Conservation (phyloP, 2,329 filamentous ascomycete genomes). For the Beauveria sp. region DNA sequence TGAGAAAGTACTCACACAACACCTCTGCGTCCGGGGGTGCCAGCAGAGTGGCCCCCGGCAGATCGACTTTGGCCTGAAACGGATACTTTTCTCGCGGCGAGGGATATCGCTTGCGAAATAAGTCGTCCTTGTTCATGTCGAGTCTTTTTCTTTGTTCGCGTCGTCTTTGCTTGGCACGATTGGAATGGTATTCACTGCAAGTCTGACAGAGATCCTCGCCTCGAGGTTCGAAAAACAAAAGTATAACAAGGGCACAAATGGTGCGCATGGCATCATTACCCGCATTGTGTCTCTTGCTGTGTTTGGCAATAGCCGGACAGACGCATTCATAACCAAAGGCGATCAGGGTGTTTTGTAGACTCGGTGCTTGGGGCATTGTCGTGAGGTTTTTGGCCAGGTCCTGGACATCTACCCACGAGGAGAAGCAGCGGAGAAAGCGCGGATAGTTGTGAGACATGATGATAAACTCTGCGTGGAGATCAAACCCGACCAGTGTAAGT, state of each 20-base stretch:
- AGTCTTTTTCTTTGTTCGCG: not conserved
- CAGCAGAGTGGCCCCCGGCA: not conserved
- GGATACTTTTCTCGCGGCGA: slow-evolving; percentile 6
- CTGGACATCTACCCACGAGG: slow-evolving; percentile 6
- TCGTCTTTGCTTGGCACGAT: not conserved
- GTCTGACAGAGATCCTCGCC: not conserved
- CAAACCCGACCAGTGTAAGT: slow-evolving; percentile 6
- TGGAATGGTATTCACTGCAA: not conserved
- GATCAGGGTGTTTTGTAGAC: slow-evolving; percentile 2
- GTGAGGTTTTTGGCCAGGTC: not conserved
- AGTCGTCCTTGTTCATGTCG: not conserved
- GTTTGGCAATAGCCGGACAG: not conserved
- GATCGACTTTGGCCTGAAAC: slow-evolving; percentile 4
- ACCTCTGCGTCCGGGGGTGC: not conserved
- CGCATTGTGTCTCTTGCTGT: not conserved
- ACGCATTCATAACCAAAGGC: not conserved
- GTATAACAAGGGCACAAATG: not conserved
- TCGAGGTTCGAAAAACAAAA: not conserved
- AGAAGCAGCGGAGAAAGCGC: not conserved
- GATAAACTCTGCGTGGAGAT: slow-evolving; percentile 2
- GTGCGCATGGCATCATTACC: slow-evolving; percentile 7
- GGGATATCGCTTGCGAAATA: slow-evolving; percentile 4
- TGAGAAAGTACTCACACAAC: slow-evolving; percentile 3
- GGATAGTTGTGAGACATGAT: slow-evolving; percentile 5
- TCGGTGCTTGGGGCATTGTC: not conserved